Base-by-base conservation (phyloP, 805 yeast genomes). In the Saturnispora gosingensis region DNA sequence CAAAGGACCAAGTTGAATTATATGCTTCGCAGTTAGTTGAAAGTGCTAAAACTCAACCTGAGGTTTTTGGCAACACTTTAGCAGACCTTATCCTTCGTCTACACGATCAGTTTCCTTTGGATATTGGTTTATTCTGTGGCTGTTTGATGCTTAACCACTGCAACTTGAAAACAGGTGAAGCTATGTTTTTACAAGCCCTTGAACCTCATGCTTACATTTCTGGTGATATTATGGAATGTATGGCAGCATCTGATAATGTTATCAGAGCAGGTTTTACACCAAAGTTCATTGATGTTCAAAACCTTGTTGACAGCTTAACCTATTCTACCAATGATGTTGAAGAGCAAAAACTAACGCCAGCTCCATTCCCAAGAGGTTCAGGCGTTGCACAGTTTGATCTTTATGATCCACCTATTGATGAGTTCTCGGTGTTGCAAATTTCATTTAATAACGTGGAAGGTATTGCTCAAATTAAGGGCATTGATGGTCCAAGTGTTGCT, bases 201-300 rank as follows among this genome's bases (percentile, higher is more conserved):
- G 97, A 90, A 69, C 98, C 98, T 25, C 99, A 93, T 69, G 99
- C 99, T 34, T 93, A 93, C 70, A 91, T 93, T 55, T 77, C 84
- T 51, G 99, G 99, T 58, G 98, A 93, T 68, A 93, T 93, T 59
- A 90, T 93, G 64, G 99, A 93, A 74, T 93, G 99, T 74, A 93
- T 93, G 99, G 99, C 99, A 43, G 97, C 99, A 8, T 84, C 95
- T 40, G 99, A 93, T 68, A 93, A 93, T 63, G 99, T 93, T 53
- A 97, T 93, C 47, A 81, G 99, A 68, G 96, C 97, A 4, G 99
- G 99, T 13, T 93, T 93, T 75, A 93, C 99, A n/a, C 99, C 99
- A 56, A 93, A 93, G 69, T 93, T 91, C 74, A 93, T 91, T 72
- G 99, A 93, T 68, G 98, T 93, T 54, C 70, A 82, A 53, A 88